Base-by-base conservation (phyloP, 192 early-diverging fungal genomes). In the Backusella sp. region DNA sequence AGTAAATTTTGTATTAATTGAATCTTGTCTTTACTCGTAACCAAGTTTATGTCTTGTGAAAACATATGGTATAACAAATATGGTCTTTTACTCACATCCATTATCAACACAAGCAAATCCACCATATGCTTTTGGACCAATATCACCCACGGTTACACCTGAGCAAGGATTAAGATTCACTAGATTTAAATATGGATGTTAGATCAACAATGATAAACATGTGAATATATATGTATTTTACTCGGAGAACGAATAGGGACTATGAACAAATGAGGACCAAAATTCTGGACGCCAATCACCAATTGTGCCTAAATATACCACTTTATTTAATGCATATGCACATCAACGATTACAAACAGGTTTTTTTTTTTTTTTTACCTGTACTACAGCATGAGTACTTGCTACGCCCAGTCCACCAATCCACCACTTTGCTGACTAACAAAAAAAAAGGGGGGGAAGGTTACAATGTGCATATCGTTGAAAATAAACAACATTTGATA, bases 131-230 rank as follows among this genome's bases (percentile, higher is more conserved):
- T 96, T 96, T 42, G 92, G 90, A 1, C 94, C 94, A 80, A 96
- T 88, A 66, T 96, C 93, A n/a, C 92, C 91, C 19, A 92, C 91
- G 8, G 86, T 88, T 65, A 96, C 88, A 36, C 92, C 92, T 26
- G 88, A 83, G 62, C 93, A 79, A 66, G 91, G 90, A 59, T 76
- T 83, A 82, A 93, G 94, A 73, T 88, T 86, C 73, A 85, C 82
- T 9, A n/a, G n/a, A 68, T 23, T 23, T 21, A 70, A 19, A 56
- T 12, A 23, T 32, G 11, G 39, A 59, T 34, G 36, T 19, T 65
- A 35, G 17, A 28, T 17, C 35, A 8, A 21, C 9, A 32, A 26
- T 59, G 21, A 34, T n/a, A 39, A n/a, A 66, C 17, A 36, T 21
- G n/a, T 12, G n/a, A 19, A 44, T 49, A n/a, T 49, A n/a, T 26